Evolutionary conservation across 306 rosid genomes (phyloP).

Genomic region (Cucurbita ficifolia): DNA sequence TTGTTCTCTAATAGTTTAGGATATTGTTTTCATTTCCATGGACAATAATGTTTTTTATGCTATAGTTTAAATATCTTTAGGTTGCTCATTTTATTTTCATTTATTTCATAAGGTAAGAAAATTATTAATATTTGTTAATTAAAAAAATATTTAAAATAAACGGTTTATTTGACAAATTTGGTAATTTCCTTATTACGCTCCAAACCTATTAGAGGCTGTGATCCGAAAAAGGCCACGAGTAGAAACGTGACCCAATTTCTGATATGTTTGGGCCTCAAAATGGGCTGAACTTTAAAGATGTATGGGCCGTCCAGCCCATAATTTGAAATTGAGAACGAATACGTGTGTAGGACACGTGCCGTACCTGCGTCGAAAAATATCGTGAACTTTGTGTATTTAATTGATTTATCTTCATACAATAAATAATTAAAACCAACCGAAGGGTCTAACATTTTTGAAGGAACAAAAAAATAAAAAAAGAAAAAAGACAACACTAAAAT

Average conservation of each 20-base stretch:
- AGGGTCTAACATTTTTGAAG: background rate
- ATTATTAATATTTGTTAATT: too few relatives aligned
- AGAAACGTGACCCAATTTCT: background rate
- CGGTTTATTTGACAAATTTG: background rate
- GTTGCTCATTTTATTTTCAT: too few relatives aligned
- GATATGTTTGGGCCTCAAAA: background rate
- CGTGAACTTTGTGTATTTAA: background rate
- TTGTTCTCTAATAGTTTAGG: too few relatives aligned
- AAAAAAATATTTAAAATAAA: too few relatives aligned
- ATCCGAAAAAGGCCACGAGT: background rate
- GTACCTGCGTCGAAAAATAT: background rate
- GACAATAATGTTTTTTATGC: too few relatives aligned
- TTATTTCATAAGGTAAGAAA: too few relatives aligned
- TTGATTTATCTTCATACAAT: background rate
- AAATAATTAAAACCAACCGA: background rate
- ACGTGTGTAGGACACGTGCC: background rate
- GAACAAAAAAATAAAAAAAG: background rate
- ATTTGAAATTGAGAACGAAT: background rate
- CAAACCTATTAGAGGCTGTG: background rate
- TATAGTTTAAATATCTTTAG: too few relatives aligned
- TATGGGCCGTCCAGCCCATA: background rate
- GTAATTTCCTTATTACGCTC: background rate
- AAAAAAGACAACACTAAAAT: background rate
- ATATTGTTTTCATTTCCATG: too few relatives aligned
- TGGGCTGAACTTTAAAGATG: background rate